Percentiles rank a stretch among this genome's conserved stretches.
phyloP scores from a whole-genome alignment of 805 yeast species.

The Yamadazyma endophytica region DNA sequence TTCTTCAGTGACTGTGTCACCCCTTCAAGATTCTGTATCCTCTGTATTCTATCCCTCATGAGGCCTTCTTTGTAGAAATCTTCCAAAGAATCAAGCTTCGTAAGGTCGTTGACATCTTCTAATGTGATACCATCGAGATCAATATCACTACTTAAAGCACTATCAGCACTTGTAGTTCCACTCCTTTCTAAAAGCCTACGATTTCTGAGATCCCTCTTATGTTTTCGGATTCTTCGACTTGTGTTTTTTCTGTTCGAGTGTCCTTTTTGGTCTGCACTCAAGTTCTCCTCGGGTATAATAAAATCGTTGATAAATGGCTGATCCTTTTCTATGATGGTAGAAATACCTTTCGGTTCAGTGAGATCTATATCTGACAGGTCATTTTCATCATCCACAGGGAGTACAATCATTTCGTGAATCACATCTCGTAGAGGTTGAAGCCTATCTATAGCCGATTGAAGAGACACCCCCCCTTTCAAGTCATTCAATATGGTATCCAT shows the following conservation, averaged over 20 bases:
- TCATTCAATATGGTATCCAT: slow-evolving; percentile 39
- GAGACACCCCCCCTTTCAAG: slow-evolving; percentile 42
- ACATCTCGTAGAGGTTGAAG: slow-evolving; percentile 45
- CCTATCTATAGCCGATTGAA: slow-evolving; percentile 49
- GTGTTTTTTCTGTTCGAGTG: slow-evolving; percentile 10
- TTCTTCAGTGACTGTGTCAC: slow-evolving; percentile 43
- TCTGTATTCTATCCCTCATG: slow-evolving; percentile 47
- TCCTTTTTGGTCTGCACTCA: slow-evolving; percentile 15
- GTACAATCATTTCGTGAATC: slow-evolving; percentile 43
- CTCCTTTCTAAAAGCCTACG: slow-evolving; percentile 10
- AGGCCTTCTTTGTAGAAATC: slow-evolving; percentile 36
- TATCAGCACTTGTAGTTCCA: slow-evolving; percentile 4
- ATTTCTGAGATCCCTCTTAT: slow-evolving; percentile 17
- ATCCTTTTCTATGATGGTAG: slow-evolving; percentile 41
- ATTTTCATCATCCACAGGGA: slow-evolving; percentile 46
- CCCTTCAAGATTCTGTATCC: slow-evolving; percentile 34
- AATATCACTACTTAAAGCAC: slow-evolving; percentile 23
- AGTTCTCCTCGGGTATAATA: slow-evolving; percentile 40
- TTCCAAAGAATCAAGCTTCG: slow-evolving; percentile 30
- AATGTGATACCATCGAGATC: slow-evolving; percentile 34
- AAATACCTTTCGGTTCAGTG: slow-evolving; percentile 56
- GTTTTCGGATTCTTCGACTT: slow-evolving; percentile 8
- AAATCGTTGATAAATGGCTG: slow-evolving; percentile 48
- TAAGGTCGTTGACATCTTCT: slow-evolving; percentile 31
- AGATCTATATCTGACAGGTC: slow-evolving; percentile 3